Base-by-base conservation (phyloP, 1,284 basidiomycete species). In the Amylostereum areolatum region DNA sequence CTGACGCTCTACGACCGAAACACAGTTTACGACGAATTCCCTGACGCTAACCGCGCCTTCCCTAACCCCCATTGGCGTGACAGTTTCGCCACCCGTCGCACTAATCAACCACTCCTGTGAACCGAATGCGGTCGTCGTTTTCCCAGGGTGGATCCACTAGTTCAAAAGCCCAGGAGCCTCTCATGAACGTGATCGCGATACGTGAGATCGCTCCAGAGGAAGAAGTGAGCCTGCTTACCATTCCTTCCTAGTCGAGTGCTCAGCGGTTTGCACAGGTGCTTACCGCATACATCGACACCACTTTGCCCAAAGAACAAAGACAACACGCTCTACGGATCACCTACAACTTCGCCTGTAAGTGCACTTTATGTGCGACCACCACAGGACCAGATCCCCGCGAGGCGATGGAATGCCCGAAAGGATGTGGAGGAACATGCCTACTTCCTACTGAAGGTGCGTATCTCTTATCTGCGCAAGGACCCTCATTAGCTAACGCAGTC, bases 91-190 rank as follows among this genome's bases (percentile, higher is more conserved):
- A 0, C 58, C 80, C 0, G 71, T 85, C 8, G 92, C 94, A 0
- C 73, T 97, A 31, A 77, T 89, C 56, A 98, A 97, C 59, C 95
- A 98, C 62, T 90, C 92, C 0, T 98, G 95, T 61, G 76, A 80
- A 25, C 94, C 95, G 0, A 96, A 97, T 57, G 91, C 88, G 0
- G 90, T 87, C 28, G 78, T 95, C 29, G 91, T 97, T 1, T 97
- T 95, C 62, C 93, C 95, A n/a, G 35, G 70, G 77, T 11, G 53
- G 69, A 28, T 59, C 73, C 25, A 56, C 61, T 34, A 53, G 61
- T 34, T 49, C 65, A 2, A 55, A 62, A 3, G 59, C 57, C 31
- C 66, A 73, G 30, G 83, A 86, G 59, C 83, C 85, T 1, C 62
- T 73, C 9, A 82, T 95, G 77, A 77, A 85, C 36, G 74, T 94